Conservation (phyloP, 352 stramenopile genomes). For the Pilasporangium apinafurcum region DNA sequence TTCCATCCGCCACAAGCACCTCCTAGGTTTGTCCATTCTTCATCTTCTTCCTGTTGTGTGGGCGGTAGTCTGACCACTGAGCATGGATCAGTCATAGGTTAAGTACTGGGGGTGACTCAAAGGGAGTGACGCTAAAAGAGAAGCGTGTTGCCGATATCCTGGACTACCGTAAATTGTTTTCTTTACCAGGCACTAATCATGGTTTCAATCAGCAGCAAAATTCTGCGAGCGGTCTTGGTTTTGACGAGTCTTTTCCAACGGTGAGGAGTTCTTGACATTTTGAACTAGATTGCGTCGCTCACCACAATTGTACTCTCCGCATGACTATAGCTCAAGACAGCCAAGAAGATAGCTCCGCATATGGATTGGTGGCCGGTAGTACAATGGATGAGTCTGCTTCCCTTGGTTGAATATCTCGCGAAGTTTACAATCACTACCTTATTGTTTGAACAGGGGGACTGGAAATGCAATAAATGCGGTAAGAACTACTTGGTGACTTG, state of each 20-base stretch:
- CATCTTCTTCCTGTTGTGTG: too few relatives aligned
- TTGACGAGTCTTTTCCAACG: too few relatives aligned
- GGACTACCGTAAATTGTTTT: slow-evolving; percentile 16
- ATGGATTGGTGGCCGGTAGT: slow-evolving; percentile 78
- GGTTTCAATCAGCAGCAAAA: too few relatives aligned
- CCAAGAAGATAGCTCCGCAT: slow-evolving; percentile 50
- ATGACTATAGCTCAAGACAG: slow-evolving; percentile 15
- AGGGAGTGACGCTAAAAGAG: too few relatives aligned
- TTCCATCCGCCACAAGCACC: too few relatives aligned
- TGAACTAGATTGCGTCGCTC: too few relatives aligned
- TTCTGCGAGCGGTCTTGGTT: too few relatives aligned
- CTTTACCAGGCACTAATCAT: too few relatives aligned
- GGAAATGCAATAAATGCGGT: slow-evolving; percentile 76
- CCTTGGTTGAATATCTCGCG: not conserved
- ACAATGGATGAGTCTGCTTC: not conserved
- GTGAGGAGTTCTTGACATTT: too few relatives aligned
- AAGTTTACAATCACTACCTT: slow-evolving; percentile 7
- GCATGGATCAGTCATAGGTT: slow-evolving; percentile 26
- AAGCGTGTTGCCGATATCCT: not conserved
- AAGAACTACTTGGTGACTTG: slow-evolving; percentile 1
- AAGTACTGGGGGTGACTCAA: slow-evolving; percentile 8
- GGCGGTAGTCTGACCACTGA: not conserved
- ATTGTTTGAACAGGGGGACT: slow-evolving; percentile 45
- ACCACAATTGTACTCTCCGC: not conserved
- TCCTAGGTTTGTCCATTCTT: too few relatives aligned